Evolutionary conservation across 2,329 filamentous ascomycete genomes (phyloP), one percentile per base, ranked within the genome.

Genomic region (Dothistroma pini): DNA sequence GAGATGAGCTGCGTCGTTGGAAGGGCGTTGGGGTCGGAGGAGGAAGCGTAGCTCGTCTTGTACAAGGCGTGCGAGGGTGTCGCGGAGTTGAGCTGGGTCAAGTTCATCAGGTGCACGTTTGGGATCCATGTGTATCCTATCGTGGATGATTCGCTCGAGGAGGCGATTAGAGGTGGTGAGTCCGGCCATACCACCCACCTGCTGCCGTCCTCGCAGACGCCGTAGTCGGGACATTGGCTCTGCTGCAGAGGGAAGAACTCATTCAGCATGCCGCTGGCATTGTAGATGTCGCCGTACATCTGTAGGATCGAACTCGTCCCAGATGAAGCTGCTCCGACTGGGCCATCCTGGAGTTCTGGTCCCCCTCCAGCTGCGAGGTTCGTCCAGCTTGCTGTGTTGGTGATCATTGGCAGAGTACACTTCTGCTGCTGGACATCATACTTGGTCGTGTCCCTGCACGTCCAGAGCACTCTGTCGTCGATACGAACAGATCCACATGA

Each of bases 161-260:
- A 50, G 10, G 62, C 59, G 35, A 66, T 50, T 34, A 70, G 34
- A 25, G 68, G 66, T 21, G 67, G 62, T 29, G 61, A 60, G 47
- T 69, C 59, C 8, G 63, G 67, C 68, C 68, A 70, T 29, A 68
- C 58, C 1, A 61, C 63, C 47, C 63, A 69, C 34, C 68, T 64
- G 11, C 55, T 64, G n/a, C 60, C 61, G n/a, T 69, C 62, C 16
- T 53, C 52, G 38, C 68, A 69, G 10, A 58, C 63, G 16, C 68
- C 66, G 22, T 61, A 57, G 22, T 53, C 51, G 9, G 64, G 65
- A 35, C 66, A 70, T 41, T 65, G 62, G 22, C 61, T 57, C 22
- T 58, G 52, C 34, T 63, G 66, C 19, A 69, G 54, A 12, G 63
- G 60, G 38, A 65, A 70, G 56, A 66, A 69, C 4, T 61, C 47